Evolutionary conservation across 495 filamentous ascomycete species (phyloP).

Genomic region (Penicillium bovifimosum): DNA sequence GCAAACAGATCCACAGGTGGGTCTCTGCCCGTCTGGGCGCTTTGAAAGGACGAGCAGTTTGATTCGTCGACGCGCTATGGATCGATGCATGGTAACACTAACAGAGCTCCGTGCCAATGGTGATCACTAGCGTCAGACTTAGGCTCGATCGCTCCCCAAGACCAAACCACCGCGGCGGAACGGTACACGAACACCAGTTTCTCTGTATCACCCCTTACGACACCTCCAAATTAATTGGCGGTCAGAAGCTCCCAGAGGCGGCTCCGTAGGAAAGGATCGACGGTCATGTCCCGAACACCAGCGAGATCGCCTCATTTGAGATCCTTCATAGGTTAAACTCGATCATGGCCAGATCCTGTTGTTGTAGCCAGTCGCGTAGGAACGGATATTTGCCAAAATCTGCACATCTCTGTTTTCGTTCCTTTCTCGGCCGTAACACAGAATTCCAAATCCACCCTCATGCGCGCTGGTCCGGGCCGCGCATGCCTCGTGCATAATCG

Average conservation of each 20-base stretch:
- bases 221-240: background rate
- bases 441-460: background rate
- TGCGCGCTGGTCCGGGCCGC: background rate
- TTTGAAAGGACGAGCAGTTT: conserved; percentile 2
- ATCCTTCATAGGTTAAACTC: conserved; percentile 10
- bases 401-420: conserved; percentile 4
- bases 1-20: conserved; percentile 12
- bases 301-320: background rate
- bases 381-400: background rate
- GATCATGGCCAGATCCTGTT: background rate
- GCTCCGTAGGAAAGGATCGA: conserved; percentile 18
- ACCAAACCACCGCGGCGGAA: background rate
- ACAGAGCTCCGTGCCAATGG: background rate
- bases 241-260: background rate
- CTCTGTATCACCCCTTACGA: background rate
- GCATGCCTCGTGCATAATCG: conserved; percentile 1
- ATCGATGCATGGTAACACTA: background rate
- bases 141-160: background rate
- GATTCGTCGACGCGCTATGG: background rate
- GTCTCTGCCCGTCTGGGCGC: background rate
- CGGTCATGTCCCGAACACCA: conserved; percentile 19
- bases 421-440: background rate
- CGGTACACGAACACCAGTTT: background rate
- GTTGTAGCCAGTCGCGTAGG: conserved; percentile 3
- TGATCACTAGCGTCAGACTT: background rate